Base-by-base conservation (phyloP, 139 green algal species). In the Ettlia oleoabundans region DNA sequence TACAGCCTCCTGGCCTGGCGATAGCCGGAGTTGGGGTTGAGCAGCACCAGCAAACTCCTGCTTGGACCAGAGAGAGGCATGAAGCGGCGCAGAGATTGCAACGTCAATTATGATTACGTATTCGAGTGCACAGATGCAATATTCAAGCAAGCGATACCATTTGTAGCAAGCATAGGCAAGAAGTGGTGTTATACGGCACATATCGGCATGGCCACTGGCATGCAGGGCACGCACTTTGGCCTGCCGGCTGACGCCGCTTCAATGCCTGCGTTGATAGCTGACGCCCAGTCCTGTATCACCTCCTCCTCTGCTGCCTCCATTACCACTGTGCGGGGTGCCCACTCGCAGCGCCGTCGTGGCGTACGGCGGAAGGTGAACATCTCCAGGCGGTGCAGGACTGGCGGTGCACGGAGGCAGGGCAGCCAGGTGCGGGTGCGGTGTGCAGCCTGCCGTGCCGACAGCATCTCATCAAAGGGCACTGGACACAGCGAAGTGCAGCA, bases 21-120 rank as follows among this genome's bases (percentile, higher is more conserved):
- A 5, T 65, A 22, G 40, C 95, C 95, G 1, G 89, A 86, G 86
- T 88, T 93, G 0, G 94, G 94, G 86, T 98, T 98, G 19, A 98
- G 70, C 67, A 96, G 87, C 61, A 97, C 94, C 72, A 96, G 86
- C 78, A 97, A 87, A 35, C 32, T 65, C 41, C 42, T 81, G 75
- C 40, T 55, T 32, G 32, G 30, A 26, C 26, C 42, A 76, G 24
- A 24, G 24, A n/a, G 69, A n/a, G 28, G 4, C 4, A 30, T 13
- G 6, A 40, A 26, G 28, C 22, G 9, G 33, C 8, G 64, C 64
- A 71, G 22, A 33, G 24, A 8, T 7, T 9, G 24, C 18, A 9
- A 33, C 61, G 13, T 18, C 61, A 8, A 22, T 30, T 24, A 8
- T 18, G 7, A n/a, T n/a, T n/a, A n/a, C n/a, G n/a, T n/a, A n/a